Conservation (phyloP, 2,329 filamentous ascomycete genomes). For the Colletotrichum graminicola region DNA sequence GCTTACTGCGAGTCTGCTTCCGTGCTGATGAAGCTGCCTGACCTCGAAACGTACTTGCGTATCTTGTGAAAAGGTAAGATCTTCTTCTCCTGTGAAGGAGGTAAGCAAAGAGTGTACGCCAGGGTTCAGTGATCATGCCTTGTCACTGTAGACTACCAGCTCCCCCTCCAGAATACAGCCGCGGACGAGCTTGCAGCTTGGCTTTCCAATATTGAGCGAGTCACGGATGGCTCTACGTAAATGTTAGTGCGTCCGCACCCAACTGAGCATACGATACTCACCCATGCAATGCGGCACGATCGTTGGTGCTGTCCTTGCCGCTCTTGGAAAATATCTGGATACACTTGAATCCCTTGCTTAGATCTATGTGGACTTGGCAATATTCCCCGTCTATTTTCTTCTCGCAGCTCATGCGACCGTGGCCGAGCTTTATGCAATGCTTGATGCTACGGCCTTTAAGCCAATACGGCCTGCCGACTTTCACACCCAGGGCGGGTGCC, state of each 20-base stretch:
- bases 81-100: conserved; percentile 59
- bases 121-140: conserved; percentile 51
- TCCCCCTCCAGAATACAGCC: conserved; percentile 88
- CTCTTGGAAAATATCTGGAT: conserved; percentile 93
- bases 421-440: conserved; percentile 76
- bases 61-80: conserved; percentile 86
- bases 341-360: conserved; percentile 63
- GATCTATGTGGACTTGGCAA: conserved; percentile 86
- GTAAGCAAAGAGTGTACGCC: conserved; percentile 41
- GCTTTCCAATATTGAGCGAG: conserved; percentile 71
- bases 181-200: conserved; percentile 69
- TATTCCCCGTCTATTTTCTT: conserved; percentile 91
- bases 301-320: conserved; percentile 86
- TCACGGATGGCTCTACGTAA: conserved; percentile 66
- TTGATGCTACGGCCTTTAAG: conserved; percentile 78
- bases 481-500: conserved; percentile 69
- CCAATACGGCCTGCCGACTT: conserved; percentile 74
- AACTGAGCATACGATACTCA: conserved; percentile 47
- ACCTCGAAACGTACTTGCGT: conserved; percentile 81
- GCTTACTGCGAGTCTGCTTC: conserved; percentile 76
- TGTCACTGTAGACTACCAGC: conserved; percentile 80
- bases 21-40: conserved; percentile 77
- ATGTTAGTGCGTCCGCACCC: conserved; percentile 39
- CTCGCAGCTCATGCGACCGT: conserved; percentile 77
- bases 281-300: conserved; percentile 72